Conservation (phyloP, 2,329 filamentous ascomycete species). For the Clarireedia sp. region DNA sequence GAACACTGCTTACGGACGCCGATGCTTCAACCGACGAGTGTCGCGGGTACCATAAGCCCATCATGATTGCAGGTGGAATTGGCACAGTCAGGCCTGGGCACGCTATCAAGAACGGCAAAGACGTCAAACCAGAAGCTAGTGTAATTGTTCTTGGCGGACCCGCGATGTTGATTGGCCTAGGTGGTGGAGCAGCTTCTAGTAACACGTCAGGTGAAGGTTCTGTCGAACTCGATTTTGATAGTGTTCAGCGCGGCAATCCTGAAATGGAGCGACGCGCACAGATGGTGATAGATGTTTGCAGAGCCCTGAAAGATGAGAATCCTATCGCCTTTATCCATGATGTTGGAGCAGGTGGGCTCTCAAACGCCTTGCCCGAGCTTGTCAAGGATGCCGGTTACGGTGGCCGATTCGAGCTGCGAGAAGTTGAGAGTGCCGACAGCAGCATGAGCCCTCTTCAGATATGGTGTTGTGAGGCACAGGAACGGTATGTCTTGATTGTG, state of each 20-base stretch:
- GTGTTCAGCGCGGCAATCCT: conserved; percentile 92
- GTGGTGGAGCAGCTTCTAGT: conserved; percentile 90
- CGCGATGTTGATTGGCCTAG: conserved; percentile 94
- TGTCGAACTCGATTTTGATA: conserved; percentile 91
- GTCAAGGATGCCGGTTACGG: conserved; percentile 89
- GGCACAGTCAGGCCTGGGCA: conserved; percentile 87
- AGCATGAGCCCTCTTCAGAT: conserved; percentile 95
- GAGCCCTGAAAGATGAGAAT: conserved; percentile 72
- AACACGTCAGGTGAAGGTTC: conserved; percentile 80
- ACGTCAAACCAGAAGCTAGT: conserved; percentile 81
- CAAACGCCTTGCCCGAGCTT: conserved; percentile 75
- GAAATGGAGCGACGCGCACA: conserved; percentile 93
- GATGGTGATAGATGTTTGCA: conserved; percentile 95
- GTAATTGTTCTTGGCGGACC: conserved; percentile 90
- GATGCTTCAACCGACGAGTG: conserved; percentile 46
- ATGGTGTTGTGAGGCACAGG: conserved; percentile 96
- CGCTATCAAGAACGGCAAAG: conserved; percentile 71
- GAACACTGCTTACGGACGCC: conserved; percentile 71
- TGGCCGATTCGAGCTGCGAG: conserved; percentile 86
- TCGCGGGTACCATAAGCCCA: conserved; percentile 94
- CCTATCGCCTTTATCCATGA: conserved; percentile 97
- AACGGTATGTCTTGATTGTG: conserved; percentile 88
- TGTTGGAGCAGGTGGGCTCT: conserved; percentile 86
- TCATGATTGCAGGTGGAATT: conserved; percentile 94
- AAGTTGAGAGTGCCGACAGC: conserved; percentile 81